Evolutionary conservation across 305 asterid genomes (phyloP).

Genomic region (Striga hermonthica): DNA sequence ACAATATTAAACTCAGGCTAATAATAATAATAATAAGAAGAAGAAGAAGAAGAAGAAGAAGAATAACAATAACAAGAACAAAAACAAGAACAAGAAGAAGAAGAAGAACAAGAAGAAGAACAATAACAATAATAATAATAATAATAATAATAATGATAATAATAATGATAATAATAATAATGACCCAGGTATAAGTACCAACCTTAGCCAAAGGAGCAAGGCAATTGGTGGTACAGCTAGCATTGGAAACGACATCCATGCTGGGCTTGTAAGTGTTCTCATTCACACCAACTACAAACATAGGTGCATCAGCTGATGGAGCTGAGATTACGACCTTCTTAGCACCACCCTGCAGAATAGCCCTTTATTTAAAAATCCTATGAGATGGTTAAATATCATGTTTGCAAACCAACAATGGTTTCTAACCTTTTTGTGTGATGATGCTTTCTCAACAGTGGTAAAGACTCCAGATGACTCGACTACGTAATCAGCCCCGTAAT

Average conservation of each 20-base stretch:
- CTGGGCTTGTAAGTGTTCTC: constrained; percentile 68
- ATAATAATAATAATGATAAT: too few relatives aligned
- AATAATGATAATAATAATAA: too few relatives aligned
- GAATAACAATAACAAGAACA: too few relatives aligned
- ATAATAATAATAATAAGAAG: too few relatives aligned
- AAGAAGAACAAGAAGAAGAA: too few relatives aligned
- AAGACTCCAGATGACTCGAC: constrained; percentile 96
- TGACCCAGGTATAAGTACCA: constrained; percentile 11
- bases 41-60: too few relatives aligned
- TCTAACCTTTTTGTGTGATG: constrained; percentile 80
- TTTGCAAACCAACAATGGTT: constrained; percentile 15
- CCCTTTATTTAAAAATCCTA: constrained; percentile 30
- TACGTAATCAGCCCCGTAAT: constrained; percentile 82
- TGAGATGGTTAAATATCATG: constrained; percentile 17
- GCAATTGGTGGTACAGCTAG: constrained; percentile 98
- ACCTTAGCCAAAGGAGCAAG: constrained; percentile 99
- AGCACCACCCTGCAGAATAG: constrained; percentile 82
- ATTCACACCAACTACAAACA: constrained; percentile 99
- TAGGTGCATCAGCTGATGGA: constrained; percentile 99
- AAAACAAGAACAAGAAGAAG: too few relatives aligned
- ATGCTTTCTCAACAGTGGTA: constrained; percentile 84
- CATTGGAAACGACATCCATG: constrained; percentile 95
- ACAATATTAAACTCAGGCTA: constrained; percentile 1
- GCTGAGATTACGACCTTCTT: constrained; percentile 95
- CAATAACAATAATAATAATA: too few relatives aligned